Evolutionary conservation across 1,139 yeast genomes (phyloP).

Genomic region (Lodderomyces beijingensis): DNA sequence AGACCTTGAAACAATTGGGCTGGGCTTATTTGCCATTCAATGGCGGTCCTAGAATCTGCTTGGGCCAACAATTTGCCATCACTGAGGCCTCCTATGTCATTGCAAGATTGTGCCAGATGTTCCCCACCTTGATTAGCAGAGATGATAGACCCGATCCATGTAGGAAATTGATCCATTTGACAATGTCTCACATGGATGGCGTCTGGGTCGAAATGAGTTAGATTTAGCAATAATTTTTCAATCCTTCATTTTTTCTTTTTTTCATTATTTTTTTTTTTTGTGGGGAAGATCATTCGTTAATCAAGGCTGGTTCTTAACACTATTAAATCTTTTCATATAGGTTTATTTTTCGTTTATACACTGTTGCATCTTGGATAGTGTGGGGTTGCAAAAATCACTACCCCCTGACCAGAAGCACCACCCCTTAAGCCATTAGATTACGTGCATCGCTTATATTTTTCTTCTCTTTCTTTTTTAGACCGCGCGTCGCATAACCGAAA

Average conservation of each 20-base stretch:
- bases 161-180: conserved; percentile 26
- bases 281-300: too few species aligned
- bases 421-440: too few species aligned
- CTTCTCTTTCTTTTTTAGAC: too few species aligned
- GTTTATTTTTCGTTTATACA: too few species aligned
- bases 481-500: too few species aligned
- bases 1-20: conserved; percentile 28
- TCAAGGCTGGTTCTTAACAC: too few species aligned
- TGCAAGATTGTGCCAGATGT: conserved; percentile 29
- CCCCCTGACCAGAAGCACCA: too few species aligned
- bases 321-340: too few species aligned
- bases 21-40: conserved; percentile 45
- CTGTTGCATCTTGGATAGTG: too few species aligned
- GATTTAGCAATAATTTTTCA: neutral
- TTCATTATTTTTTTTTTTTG: neutral
- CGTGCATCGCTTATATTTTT: too few species aligned
- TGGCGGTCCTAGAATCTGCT: conserved; percentile 42
- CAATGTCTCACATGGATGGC: conserved; percentile 26
- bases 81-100: conserved; percentile 37
- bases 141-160: conserved; percentile 15
- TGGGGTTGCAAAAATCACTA: too few species aligned
- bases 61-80: conserved; percentile 45
- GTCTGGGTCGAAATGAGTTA: conserved; percentile 15
- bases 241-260: neutral
- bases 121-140: conserved; percentile 25